Evolutionary conservation across 225 moss, liverwort and hornwort genomes (phyloP), one percentile per base, ranked within the genome.

Genomic region (Rhytidiadelphus loreus): DNA sequence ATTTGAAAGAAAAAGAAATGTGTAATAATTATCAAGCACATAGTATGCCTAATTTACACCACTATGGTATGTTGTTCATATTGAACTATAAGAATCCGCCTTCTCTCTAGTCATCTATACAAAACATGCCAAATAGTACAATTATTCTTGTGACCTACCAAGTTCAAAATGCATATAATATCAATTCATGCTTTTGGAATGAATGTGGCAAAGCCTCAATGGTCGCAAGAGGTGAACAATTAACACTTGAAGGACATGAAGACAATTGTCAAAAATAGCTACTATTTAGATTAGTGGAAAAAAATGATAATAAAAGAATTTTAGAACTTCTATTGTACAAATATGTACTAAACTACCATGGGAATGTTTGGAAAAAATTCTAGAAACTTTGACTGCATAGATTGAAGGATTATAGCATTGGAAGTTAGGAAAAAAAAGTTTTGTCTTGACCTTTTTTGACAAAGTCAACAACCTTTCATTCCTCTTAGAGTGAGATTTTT

Each of bases 191-290:
- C 5, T 52, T 76, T 9, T 2, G 13, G 17, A 0, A 0, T 4
- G 2, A 6, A 33, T 52, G 17, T 11, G 3, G 11, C 9, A 30
- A 33, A 33, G 13, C 52, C 3, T 75, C 5, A 44, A 28, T 44
- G 11, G 6, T 12, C 6, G 2, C 11, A 2, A 22, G 1, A 25
- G 3, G 3, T 41, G 2, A 25, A 25, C 15, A 41, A 43, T 25
- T 24, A 41, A 14, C 0, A 1, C 0, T 0, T 14, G 14, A 13
- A 41, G 0, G 13, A 39, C 0, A 2, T 0, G 0, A 70, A 15
- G 5, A 70, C 8, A 39, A 24, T 69, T 69, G 8, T 69, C 8
- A 8, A 24, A 7, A 69, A 41, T 2, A 8, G 4, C 7, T 0
- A 39, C 4, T 13, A 12, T 69, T 13, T 24, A 4, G 8, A 24